These are phyloP conservation scores for Fusarium sp. DNA, from an alignment of 2,329 filamentous ascomycete species.

Conservation along the genomic window DNA sequence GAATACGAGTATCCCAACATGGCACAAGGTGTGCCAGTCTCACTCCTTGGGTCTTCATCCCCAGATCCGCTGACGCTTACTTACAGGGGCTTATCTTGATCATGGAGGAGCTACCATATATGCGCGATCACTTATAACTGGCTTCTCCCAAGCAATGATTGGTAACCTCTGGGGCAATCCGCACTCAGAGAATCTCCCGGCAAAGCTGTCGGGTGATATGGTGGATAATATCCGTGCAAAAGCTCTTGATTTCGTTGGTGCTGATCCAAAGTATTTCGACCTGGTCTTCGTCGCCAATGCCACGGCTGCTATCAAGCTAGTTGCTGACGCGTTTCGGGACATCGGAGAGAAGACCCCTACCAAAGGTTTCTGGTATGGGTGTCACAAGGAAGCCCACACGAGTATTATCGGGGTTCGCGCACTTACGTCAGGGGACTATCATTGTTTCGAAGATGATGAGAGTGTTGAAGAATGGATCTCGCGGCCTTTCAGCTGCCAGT, in stretches of 20 bases:
- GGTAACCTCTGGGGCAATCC: conserved; percentile 73
- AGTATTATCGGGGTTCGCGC: conserved; percentile 76
- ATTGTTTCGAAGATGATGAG: conserved; percentile 69
- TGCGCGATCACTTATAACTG: conserved; percentile 64
- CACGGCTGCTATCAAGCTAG: conserved; percentile 70
- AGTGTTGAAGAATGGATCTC: conserved; percentile 57
- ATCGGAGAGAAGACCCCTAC: conserved; percentile 57
- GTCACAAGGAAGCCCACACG: conserved; percentile 69
- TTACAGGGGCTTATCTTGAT: conserved; percentile 60
- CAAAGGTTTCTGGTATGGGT: conserved; percentile 64
- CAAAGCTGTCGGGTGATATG: conserved; percentile 63
- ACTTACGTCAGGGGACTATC: conserved; percentile 60
- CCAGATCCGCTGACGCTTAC: conserved; percentile 3
- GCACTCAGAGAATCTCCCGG: conserved; percentile 70
- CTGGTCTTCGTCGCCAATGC: conserved; percentile 70
- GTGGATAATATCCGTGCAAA: conserved; percentile 65
- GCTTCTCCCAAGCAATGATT: conserved; percentile 64
- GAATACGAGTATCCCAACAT: conserved; percentile 43
- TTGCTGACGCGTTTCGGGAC: conserved; percentile 66
- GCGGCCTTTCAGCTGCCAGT: conserved; percentile 31
- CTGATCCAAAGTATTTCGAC: conserved; percentile 66
- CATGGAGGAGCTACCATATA: conserved; percentile 68
- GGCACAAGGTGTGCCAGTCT: conserved; percentile 34
- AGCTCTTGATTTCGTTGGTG: conserved; percentile 66
- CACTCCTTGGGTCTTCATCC: background rate